These are phyloP conservation scores for Epichloe sp. DNA, from an alignment of 2,329 filamentous ascomycete genomes.

Conservation along the genomic window DNA sequence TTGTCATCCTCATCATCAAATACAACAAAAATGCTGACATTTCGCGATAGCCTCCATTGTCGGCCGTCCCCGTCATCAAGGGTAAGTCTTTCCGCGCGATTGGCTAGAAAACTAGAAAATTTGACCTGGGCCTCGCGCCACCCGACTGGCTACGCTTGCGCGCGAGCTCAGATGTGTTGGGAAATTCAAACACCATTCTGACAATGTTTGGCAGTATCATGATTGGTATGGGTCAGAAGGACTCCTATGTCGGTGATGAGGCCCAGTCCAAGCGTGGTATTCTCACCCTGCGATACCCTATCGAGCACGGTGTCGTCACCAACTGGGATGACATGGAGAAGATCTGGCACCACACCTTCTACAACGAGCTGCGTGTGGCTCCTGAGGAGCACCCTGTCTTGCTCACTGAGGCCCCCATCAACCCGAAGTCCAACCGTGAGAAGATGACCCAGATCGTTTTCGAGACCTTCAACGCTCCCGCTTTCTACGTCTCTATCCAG, in stretches of 20 bases:
- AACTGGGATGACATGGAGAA: slow-evolving; percentile 99
- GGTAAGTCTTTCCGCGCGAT: slow-evolving; percentile 50
- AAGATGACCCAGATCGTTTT: slow-evolving; percentile 99
- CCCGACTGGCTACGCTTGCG: background rate
- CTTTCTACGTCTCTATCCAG: slow-evolving; percentile 99
- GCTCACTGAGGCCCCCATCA: slow-evolving; percentile 98
- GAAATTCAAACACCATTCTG: slow-evolving; percentile 4
- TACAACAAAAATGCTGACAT: slow-evolving; percentile 21
- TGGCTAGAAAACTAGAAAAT: background rate
- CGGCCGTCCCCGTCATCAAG: slow-evolving; percentile 98
- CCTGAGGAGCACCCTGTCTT: slow-evolving; percentile 99
- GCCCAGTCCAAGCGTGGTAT: slow-evolving; percentile 99
- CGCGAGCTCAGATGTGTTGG: background rate
- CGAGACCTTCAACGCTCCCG: slow-evolving; percentile 99
- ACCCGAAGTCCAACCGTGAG: slow-evolving; percentile 99
- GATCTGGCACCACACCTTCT: slow-evolving; percentile 99
- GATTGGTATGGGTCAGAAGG: slow-evolving; percentile 99
- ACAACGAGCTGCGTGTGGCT: slow-evolving; percentile 99
- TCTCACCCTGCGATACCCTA: slow-evolving; percentile 97
- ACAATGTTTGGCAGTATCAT: slow-evolving; percentile 62
- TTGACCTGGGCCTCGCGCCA: background rate
- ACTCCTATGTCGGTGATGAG: slow-evolving; percentile 99
- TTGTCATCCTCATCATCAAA: background rate
- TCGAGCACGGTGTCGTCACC: slow-evolving; percentile 99
- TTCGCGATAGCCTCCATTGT: slow-evolving; percentile 77